Base-by-base conservation (phyloP, 805 yeast species). In the Hanseniaspora pseudoguilliermondii region DNA sequence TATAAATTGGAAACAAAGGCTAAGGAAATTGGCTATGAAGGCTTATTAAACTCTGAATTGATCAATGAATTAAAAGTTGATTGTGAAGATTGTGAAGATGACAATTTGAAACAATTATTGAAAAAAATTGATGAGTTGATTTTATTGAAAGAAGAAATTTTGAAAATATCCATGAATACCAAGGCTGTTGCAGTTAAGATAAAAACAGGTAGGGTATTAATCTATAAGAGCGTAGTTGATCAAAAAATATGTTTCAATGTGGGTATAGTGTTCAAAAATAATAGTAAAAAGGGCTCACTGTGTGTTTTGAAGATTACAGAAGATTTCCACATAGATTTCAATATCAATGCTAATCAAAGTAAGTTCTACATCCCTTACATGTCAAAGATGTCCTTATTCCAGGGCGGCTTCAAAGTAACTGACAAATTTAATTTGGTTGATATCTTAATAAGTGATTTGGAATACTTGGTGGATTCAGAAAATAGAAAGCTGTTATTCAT, bases 141-240 rank as follows among this genome's bases (percentile, higher is more conserved):
- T 59, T 64, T 68, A 1, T 54, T 73, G 7, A 76, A 78, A 53
- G 69, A 72, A 0, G 66, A 73, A 18, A 70, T 85, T 52, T 72
- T 82, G 44, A 62, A 63, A 6, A 79, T 76, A 48, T 64, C 79
- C n/a, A 67, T 75, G 42, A 71, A 72, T 44, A 71, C 76, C 49
- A 73, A 83, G 1, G 63, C 73, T 2, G 68, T 78, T n/a, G 73
- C 78, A 55, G 72, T 73, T 36, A 68, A 74, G 20, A 67, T 85
- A 52, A 72, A 68, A 54, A 64, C 69, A 1, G 91, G 90, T 2
- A 72, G 84, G 58, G 64, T 84, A 49, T 62, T 86, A 53, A 73
- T 82, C 6, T 87, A 71, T 65, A 74, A 79, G 58, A 83, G 81
- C 63, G 65, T 66, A 5, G 64, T 71, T 7, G 74, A 68, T 4